Base-by-base conservation (phyloP, 305 asterid genomes). In the Rubia peregrina region DNA sequence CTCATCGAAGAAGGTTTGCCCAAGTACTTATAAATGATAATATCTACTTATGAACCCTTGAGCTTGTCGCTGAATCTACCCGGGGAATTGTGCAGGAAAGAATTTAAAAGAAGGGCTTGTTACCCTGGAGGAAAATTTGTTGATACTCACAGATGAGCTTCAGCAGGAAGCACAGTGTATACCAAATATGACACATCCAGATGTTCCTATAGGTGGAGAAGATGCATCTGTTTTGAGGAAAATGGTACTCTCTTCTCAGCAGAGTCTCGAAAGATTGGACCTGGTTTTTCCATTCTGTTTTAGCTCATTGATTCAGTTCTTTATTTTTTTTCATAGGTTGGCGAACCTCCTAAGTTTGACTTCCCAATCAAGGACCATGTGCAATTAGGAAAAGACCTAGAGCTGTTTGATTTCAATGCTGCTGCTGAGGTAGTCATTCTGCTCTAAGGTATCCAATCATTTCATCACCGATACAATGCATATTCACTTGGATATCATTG, bases 131-230 rank as follows among this genome's bases (percentile, higher is more conserved):
- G 96, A 87, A 81, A 86, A 91, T 78, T 86, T 91, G 56, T 75
- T 91, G 68, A 89, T 80, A 68, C 90, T 94, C 24, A 84, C 96
- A 0, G 96, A 91, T 53, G 86, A 88, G 74, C 87, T 91, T 63
- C 96, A 91, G 80, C 84, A 79, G 74, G 96, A 89, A 86, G 99
- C 99, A 75, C 96, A 91, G 74, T 83, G 86, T 73, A 88, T 94
- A 77, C 99, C 97, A 73, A 94, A 94, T 79, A 91, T 94, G 89
- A 94, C 97, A 10, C 95, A 94, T 88, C 95, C 96, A 41, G 89
- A 87, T 84, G 99, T 79, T 51, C 96, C 97, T 0, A 62, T 82
- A n/a, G 96, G 97, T 7, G 96, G 96, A 66, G 97, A 88, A 78
- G 97, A 87, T 67, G 78, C 81, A 67, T 94, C 87, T 71, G 65